Percentiles rank a stretch among this genome's conserved stretches.
Evolutionary conservation across 2,329 filamentous ascomycete species (phyloP).

Genomic region (Xylaria sp.): DNA sequence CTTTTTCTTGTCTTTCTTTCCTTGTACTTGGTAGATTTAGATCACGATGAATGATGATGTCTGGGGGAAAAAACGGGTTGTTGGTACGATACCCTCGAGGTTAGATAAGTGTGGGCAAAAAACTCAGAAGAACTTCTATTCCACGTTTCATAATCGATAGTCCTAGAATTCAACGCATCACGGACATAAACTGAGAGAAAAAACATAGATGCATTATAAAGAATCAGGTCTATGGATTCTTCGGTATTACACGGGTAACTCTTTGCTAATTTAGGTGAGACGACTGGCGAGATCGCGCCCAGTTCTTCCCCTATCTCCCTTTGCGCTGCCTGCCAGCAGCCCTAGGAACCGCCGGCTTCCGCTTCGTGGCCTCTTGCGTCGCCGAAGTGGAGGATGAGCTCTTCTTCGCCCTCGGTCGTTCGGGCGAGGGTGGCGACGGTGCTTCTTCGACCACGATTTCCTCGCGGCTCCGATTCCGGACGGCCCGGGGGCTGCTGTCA

Average conservation of each 20-base stretch:
- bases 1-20: neutral
- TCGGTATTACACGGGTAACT: conserved; percentile 25
- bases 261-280: conserved; percentile 13
- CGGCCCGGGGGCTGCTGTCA: conserved; percentile 28
- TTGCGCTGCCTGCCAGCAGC: conserved; percentile 33
- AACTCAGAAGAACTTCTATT: too few species aligned
- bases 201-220: conserved; percentile 19
- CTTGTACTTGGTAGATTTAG: neutral
- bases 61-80: neutral
- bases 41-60: conserved; percentile 1
- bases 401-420: conserved; percentile 43
- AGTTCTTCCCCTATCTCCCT: conserved; percentile 35
- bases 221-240: conserved; percentile 22
- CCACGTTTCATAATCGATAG: neutral
- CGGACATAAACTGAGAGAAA: neutral
- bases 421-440: conserved; percentile 31
- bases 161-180: neutral
- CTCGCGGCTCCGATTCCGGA: conserved; percentile 37
- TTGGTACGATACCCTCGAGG: conserved; percentile 4
- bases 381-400: conserved; percentile 33
- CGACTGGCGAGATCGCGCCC: conserved; percentile 9
- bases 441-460: conserved; percentile 45
- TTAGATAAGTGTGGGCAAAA: too few species aligned
- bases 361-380: conserved; percentile 24
- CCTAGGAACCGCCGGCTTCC: conserved; percentile 14